A percentile compares a stretch with the other conserved stretches of the same genome.
Conservation (phyloP, 192 early-diverging fungal genomes). For the Podila verticillata region DNA sequence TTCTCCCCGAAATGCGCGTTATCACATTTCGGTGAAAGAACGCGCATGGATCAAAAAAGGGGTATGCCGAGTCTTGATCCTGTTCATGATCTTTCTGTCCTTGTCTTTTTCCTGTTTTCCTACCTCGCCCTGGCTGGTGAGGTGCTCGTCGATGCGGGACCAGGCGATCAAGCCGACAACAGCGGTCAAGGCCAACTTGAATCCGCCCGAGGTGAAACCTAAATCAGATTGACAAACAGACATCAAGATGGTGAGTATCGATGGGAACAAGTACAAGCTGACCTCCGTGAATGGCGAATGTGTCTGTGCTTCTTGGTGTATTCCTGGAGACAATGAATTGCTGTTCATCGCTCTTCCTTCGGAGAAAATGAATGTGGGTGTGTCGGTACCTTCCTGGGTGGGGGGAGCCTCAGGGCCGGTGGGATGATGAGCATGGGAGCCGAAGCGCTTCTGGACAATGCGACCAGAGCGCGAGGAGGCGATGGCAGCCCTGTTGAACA, state of each 20-base stretch:
- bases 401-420: conserved; percentile 43
- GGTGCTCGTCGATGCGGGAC: conserved; percentile 51
- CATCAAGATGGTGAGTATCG: neutral
- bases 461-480: conserved; percentile 43
- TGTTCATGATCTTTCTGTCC: neutral
- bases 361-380: neutral
- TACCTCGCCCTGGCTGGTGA: conserved; percentile 52
- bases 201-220: conserved; percentile 45
- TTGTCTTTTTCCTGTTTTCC: neutral
- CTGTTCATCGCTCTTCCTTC: too few relatives aligned
- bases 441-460: conserved; percentile 49
- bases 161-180: conserved; percentile 44
- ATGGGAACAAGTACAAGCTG: neutral
- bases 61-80: too few relatives aligned
- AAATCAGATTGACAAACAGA: neutral
- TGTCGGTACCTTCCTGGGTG: conserved; percentile 35
- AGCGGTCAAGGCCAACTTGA: conserved; percentile 40
- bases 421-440: conserved; percentile 38
- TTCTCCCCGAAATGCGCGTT: too few relatives aligned
- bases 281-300: too few relatives aligned
- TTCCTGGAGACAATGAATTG: too few relatives aligned
- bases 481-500: conserved; percentile 43
- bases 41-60: too few relatives aligned
- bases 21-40: too few relatives aligned
- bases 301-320: too few relatives aligned